Evolutionary conservation across 2,329 filamentous ascomycete species (phyloP).

Genomic region (Fusarium illudens): DNA sequence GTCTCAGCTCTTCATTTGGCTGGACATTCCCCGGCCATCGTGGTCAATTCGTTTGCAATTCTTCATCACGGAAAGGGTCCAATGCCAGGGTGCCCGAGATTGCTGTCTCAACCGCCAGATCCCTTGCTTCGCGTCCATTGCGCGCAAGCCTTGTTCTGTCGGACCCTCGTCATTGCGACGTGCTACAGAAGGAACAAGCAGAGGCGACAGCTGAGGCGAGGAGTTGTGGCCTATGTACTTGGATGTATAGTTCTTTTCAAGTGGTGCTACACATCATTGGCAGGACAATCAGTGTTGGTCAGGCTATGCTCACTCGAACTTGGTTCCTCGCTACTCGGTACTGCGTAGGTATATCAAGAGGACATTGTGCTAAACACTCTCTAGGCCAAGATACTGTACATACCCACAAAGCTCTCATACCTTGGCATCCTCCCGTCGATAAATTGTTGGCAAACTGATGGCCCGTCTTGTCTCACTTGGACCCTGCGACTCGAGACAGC

Average conservation of each 20-base stretch:
- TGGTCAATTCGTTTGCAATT: neutral
- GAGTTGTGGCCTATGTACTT: slow-evolving; percentile 4
- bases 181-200: slow-evolving; percentile 15
- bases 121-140: slow-evolving; percentile 22
- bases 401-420: neutral
- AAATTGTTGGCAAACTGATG: neutral
- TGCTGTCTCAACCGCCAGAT: slow-evolving; percentile 19
- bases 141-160: slow-evolving; percentile 3
- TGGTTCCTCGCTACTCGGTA: neutral
- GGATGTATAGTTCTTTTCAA: slow-evolving; percentile 11
- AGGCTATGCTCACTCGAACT: neutral
- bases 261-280: slow-evolving; percentile 7
- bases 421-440: neutral
- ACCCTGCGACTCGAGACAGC: neutral
- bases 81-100: slow-evolving; percentile 9
- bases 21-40: slow-evolving; percentile 5
- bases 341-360: neutral
- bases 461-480: slow-evolving; percentile 6
- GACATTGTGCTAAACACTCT: neutral
- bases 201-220: slow-evolving; percentile 20
- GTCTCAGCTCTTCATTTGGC: slow-evolving; percentile 29
- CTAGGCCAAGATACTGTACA: neutral
- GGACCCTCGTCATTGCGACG: slow-evolving; percentile 19
- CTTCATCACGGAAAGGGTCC: slow-evolving; percentile 1
- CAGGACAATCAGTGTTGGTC: neutral